phyloP scores from a whole-genome alignment of 805 yeast genomes.

The Wickerhamomyces canadensis region DNA sequence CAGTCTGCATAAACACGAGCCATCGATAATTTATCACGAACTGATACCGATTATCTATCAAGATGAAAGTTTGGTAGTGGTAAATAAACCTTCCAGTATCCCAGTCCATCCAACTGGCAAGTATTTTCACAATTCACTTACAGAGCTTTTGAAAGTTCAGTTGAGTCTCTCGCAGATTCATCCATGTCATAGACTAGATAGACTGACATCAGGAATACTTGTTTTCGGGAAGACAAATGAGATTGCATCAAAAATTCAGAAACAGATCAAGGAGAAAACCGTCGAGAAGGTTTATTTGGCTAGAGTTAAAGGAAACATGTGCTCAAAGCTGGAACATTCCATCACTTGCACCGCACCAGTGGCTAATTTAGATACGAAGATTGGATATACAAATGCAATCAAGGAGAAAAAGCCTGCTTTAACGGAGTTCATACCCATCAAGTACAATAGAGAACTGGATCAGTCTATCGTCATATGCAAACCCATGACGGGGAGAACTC shows the following conservation, averaged over 20 bases:
- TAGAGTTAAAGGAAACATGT: slow-evolving; percentile 81
- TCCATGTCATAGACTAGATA: slow-evolving; percentile 82
- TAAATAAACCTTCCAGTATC: slow-evolving; percentile 89
- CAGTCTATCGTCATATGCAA: slow-evolving; percentile 62
- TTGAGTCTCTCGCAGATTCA: slow-evolving; percentile 28
- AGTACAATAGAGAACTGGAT: slow-evolving; percentile 5
- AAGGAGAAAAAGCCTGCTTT: slow-evolving; percentile 47
- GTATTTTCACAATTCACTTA: slow-evolving; percentile 69
- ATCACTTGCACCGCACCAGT: slow-evolving; percentile 61
- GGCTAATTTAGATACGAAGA: slow-evolving; percentile 63
- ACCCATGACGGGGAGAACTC: slow-evolving; percentile 92
- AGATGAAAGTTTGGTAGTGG: slow-evolving; percentile 60
- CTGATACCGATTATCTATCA: slow-evolving; percentile 37
- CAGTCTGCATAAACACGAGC: slow-evolving; percentile 74
- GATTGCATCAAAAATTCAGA: slow-evolving; percentile 41
- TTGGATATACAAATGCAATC: slow-evolving; percentile 51
- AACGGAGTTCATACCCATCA: slow-evolving; percentile 45
- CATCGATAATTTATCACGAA: slow-evolving; percentile 31
- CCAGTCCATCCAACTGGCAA: slow-evolving; percentile 97
- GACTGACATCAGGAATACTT: slow-evolving; percentile 93
- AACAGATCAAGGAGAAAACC: slow-evolving; percentile 52
- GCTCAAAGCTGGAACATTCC: slow-evolving; percentile 31
- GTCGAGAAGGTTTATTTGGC: slow-evolving; percentile 83
- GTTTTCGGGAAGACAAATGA: slow-evolving; percentile 27
- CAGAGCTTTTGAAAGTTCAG: slow-evolving; percentile 70